phyloP scores from a whole-genome alignment of 371 early-diverging fungal genomes.

The Ordospora colligata region DNA sequence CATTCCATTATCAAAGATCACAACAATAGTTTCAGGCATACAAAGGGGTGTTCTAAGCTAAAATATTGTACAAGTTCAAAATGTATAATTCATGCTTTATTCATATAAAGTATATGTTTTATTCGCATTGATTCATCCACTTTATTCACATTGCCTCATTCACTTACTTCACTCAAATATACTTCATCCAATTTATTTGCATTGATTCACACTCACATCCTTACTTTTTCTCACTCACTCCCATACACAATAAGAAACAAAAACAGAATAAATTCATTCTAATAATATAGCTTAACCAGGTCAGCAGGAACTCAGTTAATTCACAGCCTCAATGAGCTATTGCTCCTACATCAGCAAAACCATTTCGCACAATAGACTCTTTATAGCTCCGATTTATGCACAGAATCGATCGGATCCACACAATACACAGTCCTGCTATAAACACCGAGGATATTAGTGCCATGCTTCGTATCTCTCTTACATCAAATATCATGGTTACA shows the following conservation, averaged over 20 bases:
- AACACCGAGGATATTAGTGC: constrained; percentile 31
- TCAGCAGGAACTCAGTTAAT: too few species aligned
- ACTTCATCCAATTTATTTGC: too few species aligned
- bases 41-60: not conserved
- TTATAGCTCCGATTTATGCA: constrained; percentile 55
- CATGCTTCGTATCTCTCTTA: constrained; percentile 51
- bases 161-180: too few species aligned
- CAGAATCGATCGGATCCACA: constrained; percentile 53
- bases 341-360: constrained; percentile 45
- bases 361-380: constrained; percentile 40
- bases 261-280: too few species aligned
- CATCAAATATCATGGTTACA: not conserved
- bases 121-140: too few species aligned
- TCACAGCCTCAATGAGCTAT: not conserved
- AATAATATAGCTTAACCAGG: too few species aligned
- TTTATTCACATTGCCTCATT: too few species aligned
- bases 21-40: constrained; percentile 49
- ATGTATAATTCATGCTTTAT: too few species aligned
- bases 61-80: not conserved
- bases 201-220: too few species aligned
- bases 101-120: too few species aligned
- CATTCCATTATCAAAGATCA: constrained; percentile 55
- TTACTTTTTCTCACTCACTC: too few species aligned
- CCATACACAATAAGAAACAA: too few species aligned
- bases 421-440: not conserved